phyloP scores from a whole-genome alignment of 2,329 filamentous ascomycete genomes.

The Aspergillus clavatus region DNA sequence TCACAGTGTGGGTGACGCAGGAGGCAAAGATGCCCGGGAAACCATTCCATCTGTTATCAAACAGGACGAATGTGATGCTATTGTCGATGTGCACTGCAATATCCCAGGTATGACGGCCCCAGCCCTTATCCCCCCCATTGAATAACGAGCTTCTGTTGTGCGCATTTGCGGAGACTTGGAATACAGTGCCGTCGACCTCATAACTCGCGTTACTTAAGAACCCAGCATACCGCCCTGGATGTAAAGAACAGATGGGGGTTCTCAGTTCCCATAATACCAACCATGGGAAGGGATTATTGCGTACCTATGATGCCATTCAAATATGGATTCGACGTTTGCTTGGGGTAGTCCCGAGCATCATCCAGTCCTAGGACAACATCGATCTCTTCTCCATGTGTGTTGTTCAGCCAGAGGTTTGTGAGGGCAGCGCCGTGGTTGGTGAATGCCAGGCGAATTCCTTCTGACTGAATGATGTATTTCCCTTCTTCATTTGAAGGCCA shows the following conservation, averaged over 20 bases:
- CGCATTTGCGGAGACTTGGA: conserved; percentile 1
- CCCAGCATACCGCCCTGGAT: conserved; percentile 1
- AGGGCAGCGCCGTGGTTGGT: conserved; percentile 2
- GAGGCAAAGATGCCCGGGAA: conserved; percentile 1
- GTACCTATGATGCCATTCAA: conserved; percentile 3
- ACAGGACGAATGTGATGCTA: conserved; percentile 4
- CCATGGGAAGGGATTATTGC: too few relatives aligned
- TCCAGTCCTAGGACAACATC: conserved; percentile 2
- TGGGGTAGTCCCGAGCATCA: not conserved
- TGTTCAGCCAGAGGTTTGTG: conserved; percentile 1
- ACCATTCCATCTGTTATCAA: conserved; percentile 2
- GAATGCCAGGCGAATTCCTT: conserved; percentile 2
- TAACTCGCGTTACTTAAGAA: conserved; percentile 1
- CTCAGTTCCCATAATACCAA: too few relatives aligned
- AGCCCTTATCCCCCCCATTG: conserved; percentile 3
- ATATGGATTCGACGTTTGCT: not conserved
- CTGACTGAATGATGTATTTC: conserved; percentile 1
- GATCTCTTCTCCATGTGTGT: conserved; percentile 1
- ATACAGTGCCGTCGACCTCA: not conserved
- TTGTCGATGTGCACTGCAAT: conserved; percentile 1
- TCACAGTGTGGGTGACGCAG: too few relatives aligned
- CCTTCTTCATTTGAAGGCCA: conserved; percentile 1
- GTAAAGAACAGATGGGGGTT: too few relatives aligned
- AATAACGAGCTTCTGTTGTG: conserved; percentile 1
- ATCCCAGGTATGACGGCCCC: conserved; percentile 2